These are phyloP conservation scores for Phoma herbarum DNA, from an alignment of 2,329 filamentous ascomycete species.

Conservation along the genomic window DNA sequence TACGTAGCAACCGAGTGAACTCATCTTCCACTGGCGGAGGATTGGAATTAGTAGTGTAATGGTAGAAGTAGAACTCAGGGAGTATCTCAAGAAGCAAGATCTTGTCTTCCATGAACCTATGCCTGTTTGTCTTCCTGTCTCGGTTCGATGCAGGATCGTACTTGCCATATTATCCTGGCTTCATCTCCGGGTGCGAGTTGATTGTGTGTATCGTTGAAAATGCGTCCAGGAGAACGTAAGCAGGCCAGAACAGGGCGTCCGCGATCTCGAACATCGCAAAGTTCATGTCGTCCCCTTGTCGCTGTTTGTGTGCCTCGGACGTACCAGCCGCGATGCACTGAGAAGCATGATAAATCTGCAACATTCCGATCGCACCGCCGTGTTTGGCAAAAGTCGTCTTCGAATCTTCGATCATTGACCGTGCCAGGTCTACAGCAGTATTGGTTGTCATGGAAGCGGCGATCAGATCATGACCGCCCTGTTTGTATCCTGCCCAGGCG, in stretches of 20 bases:
- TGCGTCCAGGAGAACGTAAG: constrained; percentile 24
- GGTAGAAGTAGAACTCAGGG: constrained; percentile 41
- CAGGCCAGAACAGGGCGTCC: constrained; percentile 3
- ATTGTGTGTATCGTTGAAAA: constrained; percentile 34
- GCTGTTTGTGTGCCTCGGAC: background rate
- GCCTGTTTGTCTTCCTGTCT: constrained; percentile 32
- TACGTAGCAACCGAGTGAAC: constrained; percentile 39
- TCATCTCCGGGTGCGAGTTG: constrained; percentile 35
- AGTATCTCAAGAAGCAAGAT: constrained; percentile 43
- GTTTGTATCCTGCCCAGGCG: constrained; percentile 27
- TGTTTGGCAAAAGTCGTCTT: constrained; percentile 14
- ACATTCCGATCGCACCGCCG: constrained; percentile 20
- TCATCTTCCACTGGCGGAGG: constrained; percentile 39
- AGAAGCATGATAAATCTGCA: constrained; percentile 17
- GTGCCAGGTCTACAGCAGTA: constrained; percentile 31
- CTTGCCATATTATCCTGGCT: constrained; percentile 38
- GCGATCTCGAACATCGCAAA: constrained; percentile 23
- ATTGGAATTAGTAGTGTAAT: constrained; percentile 18
- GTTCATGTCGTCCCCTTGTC: background rate
- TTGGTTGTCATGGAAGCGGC: constrained; percentile 30
- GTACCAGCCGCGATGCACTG: background rate
- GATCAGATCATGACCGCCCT: constrained; percentile 24
- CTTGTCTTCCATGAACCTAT: constrained; percentile 50
- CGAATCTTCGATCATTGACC: constrained; percentile 25
- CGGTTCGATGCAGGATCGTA: constrained; percentile 45